Percentiles rank a stretch among this genome's conserved stretches.
Conservation (phyloP, 2,329 filamentous ascomycete genomes). For the Bertia moriformis region DNA sequence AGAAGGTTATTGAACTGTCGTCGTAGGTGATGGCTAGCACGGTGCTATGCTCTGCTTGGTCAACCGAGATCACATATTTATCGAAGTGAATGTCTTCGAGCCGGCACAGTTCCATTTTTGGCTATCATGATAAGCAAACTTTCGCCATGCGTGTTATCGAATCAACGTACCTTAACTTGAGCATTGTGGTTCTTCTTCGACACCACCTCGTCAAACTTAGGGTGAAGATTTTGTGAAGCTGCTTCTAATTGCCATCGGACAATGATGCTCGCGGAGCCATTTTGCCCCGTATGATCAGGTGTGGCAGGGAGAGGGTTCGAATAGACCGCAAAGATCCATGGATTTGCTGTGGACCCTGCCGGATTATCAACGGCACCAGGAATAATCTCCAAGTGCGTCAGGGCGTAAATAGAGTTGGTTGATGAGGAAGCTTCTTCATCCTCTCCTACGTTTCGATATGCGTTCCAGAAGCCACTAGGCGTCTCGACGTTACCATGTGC, state of each 20-base stretch:
- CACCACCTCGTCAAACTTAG: not conserved
- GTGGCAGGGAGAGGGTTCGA: not conserved
- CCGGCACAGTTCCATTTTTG: not conserved
- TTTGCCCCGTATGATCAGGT: not conserved
- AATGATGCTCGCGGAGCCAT: not conserved
- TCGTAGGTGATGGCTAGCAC: not conserved
- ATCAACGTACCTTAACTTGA: not conserved
- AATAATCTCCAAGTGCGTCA: not conserved
- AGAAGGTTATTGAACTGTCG: not conserved
- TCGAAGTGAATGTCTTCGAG: not conserved
- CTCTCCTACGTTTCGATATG: not conserved
- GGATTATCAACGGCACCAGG: not conserved
- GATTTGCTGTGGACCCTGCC: not conserved
- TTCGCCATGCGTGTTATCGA: too few relatives aligned
- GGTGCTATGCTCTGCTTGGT: not conserved
- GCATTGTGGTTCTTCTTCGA: slow-evolving; percentile 1
- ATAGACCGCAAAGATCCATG: not conserved
- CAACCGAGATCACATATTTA: not conserved
- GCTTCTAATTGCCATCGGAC: slow-evolving; percentile 1
- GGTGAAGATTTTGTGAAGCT: not conserved
- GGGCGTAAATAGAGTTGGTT: not conserved
- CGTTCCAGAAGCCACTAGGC: not conserved
- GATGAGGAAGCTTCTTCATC: not conserved
- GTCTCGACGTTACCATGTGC: not conserved
- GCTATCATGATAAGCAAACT: too few relatives aligned